These are phyloP conservation scores for Eimeria mitis DNA, from an alignment of 169 alveolate genomes.

Conservation along the genomic window DNA sequence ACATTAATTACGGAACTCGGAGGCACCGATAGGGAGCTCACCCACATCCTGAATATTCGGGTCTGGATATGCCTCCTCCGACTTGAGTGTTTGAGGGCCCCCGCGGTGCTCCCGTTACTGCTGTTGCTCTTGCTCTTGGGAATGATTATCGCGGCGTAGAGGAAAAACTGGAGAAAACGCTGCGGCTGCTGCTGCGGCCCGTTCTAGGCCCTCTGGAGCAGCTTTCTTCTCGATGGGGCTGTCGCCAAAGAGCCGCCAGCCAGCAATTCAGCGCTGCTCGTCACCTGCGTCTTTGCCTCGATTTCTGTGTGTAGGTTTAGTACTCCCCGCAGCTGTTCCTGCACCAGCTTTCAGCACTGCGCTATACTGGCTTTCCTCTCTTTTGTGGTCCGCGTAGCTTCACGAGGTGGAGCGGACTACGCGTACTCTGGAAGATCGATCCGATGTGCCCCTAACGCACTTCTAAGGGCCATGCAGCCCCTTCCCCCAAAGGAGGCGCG, in stretches of 20 bases:
- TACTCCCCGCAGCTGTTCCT: background rate
- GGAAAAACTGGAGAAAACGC: background rate
- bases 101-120: background rate
- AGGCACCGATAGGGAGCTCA: background rate
- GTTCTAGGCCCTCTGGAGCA: background rate
- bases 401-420: background rate
- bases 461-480: background rate
- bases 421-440: too few species aligned
- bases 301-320: background rate
- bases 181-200: slow-evolving; percentile 39
- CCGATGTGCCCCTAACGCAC: background rate
- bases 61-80: background rate
- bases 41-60: background rate
- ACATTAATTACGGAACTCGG: background rate
- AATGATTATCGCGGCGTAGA: background rate
- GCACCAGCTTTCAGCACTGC: background rate
- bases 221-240: background rate
- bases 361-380: background rate
- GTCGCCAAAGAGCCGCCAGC: background rate
- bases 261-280: background rate
- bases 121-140: background rate
- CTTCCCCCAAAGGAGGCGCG: background rate
- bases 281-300: background rate
- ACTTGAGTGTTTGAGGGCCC: background rate
- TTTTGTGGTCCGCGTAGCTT: background rate